Base-by-base conservation (phyloP, 208 protist species). In the Acanthamoeba castellanii region DNA sequence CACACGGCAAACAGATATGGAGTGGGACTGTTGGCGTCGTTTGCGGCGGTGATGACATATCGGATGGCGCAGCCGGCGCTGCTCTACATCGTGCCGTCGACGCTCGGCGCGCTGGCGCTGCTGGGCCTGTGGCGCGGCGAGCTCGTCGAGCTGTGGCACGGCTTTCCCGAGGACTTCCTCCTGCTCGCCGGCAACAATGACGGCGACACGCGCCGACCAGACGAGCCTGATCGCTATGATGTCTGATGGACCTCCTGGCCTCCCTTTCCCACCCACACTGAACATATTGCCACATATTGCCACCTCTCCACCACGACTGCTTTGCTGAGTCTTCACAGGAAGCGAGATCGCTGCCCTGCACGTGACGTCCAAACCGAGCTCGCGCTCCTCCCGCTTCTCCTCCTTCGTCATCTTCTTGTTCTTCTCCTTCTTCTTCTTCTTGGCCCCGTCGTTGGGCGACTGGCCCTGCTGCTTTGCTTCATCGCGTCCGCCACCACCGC, bases 31-130 rank as follows among this genome's bases (percentile, higher is more conserved):
- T 22, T 91, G 30, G 52, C 20, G 52, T 64, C 84, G 57, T 91
- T 91, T 27, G 84, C 61, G 34, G 84, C 84, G 32, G 84, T 91
- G 50, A 9, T 91, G 84, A n/a, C 47, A 22, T 91, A 68, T 25
- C 42, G 42, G 4, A 11, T 91, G 30, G 84, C 84, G 25, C 84
- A 91, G 61, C 84, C 84, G 34, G 84, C 84, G 52, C 84, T 91
- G n/a, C 84, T 91, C 34, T 91, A 91, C 61, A 64, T 91, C 42
- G 84, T 91, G 57, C 84, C 84, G 37, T 91, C 57, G 57, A 72
- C 84, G n/a, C 52, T 91, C 18, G 57, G 52, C 2, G 57, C 84
- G 52, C 32, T 91, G 84, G 57, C 22, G n/a, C 34, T 64, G 30
- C 22, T 91, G 22, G 84, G 57, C 20, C 47, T 34, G 7, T 91